A percentile compares a stretch with the other conserved stretches of the same genome.
Conservation (phyloP, 305 asterid species). For the Galium porrigens region DNA sequence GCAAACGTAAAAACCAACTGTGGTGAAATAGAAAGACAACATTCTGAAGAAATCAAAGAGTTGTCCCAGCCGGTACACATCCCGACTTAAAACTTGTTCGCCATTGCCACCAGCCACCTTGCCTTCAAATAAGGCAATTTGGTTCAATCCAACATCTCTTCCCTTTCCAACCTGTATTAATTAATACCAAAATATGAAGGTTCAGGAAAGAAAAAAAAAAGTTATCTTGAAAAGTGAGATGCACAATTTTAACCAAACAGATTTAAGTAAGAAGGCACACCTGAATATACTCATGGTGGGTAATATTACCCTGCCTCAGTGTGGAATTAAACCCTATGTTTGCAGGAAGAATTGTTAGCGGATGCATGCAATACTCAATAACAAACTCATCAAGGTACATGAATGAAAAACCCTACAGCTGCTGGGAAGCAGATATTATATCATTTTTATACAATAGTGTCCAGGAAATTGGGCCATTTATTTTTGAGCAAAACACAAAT, state of each 20-base stretch:
- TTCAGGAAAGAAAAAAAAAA: constrained; percentile 1
- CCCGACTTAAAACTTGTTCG: constrained; percentile 97
- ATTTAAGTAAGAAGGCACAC: constrained; percentile 24
- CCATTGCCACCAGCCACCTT: constrained; percentile 99
- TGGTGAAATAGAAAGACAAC: constrained; percentile 86
- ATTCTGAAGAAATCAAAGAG: constrained; percentile 91
- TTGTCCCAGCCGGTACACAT: constrained; percentile 89
- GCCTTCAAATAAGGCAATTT: constrained; percentile 92
- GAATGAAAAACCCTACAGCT: background rate
- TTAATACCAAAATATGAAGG: constrained; percentile 19
- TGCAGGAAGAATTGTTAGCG: background rate
- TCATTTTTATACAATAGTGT: too few relatives aligned
- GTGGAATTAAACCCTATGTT: constrained; percentile 92
- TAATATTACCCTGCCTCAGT: constrained; percentile 87
- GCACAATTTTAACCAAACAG: constrained; percentile 4
- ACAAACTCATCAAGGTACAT: background rate
- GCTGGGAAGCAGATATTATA: too few relatives aligned
- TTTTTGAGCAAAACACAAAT: too few relatives aligned
- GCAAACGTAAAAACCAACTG: constrained; percentile 93
- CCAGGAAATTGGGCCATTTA: too few relatives aligned
- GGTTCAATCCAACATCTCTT: constrained; percentile 97
- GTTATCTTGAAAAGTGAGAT: background rate
- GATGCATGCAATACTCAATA: constrained; percentile 3
- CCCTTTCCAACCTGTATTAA: constrained; percentile 83
- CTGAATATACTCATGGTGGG: constrained; percentile 98